A percentile compares a stretch with the other conserved stretches of the same genome.
These are phyloP conservation scores for Syncephalastrum contaminatum DNA, from an alignment of 371 early-diverging fungal species.

Conservation along the genomic window DNA sequence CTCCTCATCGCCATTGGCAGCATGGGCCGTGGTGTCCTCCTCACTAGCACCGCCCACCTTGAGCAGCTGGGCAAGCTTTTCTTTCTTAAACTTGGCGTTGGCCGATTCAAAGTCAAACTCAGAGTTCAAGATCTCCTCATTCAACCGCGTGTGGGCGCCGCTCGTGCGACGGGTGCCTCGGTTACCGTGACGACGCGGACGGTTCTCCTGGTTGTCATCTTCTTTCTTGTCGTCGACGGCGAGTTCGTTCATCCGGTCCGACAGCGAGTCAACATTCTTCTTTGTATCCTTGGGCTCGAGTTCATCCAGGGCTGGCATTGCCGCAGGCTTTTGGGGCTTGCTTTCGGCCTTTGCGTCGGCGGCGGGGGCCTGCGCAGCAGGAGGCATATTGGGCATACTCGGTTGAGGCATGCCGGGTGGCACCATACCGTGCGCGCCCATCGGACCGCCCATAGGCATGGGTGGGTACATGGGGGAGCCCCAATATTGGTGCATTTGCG, in stretches of 20 bases:
- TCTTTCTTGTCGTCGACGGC: conserved; percentile 5
- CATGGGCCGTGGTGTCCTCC: conserved; percentile 44
- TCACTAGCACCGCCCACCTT: conserved; percentile 19
- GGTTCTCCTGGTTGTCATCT: conserved; percentile 12
- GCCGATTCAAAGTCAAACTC: conserved; percentile 95
- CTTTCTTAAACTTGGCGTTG: conserved; percentile 92
- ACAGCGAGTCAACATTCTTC: not conserved
- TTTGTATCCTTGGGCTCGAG: not conserved
- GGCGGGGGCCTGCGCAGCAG: conserved; percentile 11
- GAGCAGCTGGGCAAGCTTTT: conserved; percentile 70
- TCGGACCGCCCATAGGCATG: conserved; percentile 11
- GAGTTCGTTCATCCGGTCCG: not conserved
- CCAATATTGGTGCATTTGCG: conserved; percentile 21
- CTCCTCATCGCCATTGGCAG: conserved; percentile 14
- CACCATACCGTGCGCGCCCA: conserved; percentile 21
- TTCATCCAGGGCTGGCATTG: conserved; percentile 4
- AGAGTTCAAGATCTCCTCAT: conserved; percentile 66
- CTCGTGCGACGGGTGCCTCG: not conserved
- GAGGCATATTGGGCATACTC: conserved; percentile 13
- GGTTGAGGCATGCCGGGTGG: conserved; percentile 21
- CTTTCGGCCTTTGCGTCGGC: not conserved
- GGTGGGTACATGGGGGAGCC: conserved; percentile 25
- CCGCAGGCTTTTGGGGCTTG: too few species aligned
- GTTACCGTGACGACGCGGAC: conserved; percentile 45
- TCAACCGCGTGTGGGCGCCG: conserved; percentile 31